Conservation (phyloP, 2,329 filamentous ascomycete genomes). For the Aspergillus ustus region DNA sequence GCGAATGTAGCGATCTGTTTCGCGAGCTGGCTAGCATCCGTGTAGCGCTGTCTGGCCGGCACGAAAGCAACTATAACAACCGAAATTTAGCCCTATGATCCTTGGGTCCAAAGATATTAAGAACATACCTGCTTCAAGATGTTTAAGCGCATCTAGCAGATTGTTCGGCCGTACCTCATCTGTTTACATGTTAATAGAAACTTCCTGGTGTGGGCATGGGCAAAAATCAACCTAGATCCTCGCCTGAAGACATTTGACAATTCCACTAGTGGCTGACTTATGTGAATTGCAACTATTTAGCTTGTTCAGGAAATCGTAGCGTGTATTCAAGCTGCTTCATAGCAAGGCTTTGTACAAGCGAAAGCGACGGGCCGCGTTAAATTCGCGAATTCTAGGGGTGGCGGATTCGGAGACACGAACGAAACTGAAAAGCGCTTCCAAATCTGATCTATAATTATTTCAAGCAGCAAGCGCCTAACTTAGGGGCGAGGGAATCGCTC, state of each 20-base stretch:
- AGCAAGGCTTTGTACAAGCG: no score
- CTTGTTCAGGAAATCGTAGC: no score
- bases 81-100: neutral
- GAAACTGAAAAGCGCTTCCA: no score
- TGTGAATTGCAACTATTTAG: no score
- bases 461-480: neutral
- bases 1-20: conserved; percentile 66
- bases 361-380: no score
- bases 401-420: no score
- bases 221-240: conserved; percentile 23
- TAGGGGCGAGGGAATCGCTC: neutral
- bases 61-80: conserved; percentile 39
- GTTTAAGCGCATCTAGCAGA: conserved; percentile 41
- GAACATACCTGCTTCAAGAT: conserved; percentile 43
- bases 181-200: conserved; percentile 13
- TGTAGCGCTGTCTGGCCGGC: conserved; percentile 68
- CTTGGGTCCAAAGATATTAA: no score
- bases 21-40: conserved; percentile 66
- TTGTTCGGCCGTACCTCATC: conserved; percentile 25
- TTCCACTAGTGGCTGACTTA: no score
- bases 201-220: neutral
- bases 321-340: no score
- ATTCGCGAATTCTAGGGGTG: no score
- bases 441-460: neutral
- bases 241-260: conserved; percentile 25